Conservation (phyloP, 108 stramenopile genomes). For the Ochromonas danica region DNA sequence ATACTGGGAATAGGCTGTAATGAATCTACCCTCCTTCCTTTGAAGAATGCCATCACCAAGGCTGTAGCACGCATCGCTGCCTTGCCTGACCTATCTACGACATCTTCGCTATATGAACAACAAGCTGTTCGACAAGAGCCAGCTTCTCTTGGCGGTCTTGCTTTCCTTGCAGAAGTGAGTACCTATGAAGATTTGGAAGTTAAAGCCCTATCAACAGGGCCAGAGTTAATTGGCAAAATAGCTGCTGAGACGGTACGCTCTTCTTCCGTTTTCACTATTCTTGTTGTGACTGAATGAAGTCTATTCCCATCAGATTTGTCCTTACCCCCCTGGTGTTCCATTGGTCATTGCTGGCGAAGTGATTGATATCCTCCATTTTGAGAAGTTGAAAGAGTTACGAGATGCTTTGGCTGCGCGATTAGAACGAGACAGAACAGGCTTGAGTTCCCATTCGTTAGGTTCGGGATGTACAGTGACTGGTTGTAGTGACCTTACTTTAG, state of each 20-base stretch:
- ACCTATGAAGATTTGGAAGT: neutral
- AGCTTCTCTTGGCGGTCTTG: too few species aligned
- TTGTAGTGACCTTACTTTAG: too few species aligned
- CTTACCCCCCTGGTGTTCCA: neutral
- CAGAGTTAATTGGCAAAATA: neutral
- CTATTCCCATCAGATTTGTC: neutral
- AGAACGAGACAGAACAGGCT: too few species aligned
- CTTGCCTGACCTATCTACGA: neutral
- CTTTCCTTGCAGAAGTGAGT: neutral
- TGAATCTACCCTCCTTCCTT: neutral
- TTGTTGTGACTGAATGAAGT: neutral
- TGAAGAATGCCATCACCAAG: neutral
- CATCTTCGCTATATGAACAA: neutral
- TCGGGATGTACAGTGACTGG: too few species aligned
- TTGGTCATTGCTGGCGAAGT: neutral
- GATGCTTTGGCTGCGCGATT: too few species aligned
- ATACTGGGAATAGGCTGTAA: neutral
- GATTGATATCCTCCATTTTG: neutral
- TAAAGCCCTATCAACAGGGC: neutral
- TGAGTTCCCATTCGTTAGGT: too few species aligned
- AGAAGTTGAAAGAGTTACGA: neutral
- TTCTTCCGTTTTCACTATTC: neutral
- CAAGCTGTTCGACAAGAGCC: neutral
- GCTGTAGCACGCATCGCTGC: neutral
- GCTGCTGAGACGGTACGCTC: neutral